Percentiles rank a stretch among this genome's conserved stretches.
phyloP scores from a whole-genome alignment of 108 stramenopile genomes.

The Cyclotella choctawhatcheeana region DNA sequence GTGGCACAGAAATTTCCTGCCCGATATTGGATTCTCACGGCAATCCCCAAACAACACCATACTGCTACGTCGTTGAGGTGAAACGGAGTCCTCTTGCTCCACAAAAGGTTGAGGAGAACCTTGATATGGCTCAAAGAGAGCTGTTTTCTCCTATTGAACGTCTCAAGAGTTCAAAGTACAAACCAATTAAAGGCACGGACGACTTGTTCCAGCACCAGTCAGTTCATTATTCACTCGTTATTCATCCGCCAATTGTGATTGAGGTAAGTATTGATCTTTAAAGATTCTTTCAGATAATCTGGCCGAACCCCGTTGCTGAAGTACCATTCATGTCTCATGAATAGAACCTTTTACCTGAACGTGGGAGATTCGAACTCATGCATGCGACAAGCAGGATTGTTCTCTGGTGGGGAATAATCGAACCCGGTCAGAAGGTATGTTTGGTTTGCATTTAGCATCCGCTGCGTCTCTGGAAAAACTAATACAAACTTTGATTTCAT shows the following conservation, averaged over 20 bases:
- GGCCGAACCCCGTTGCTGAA: too few species aligned
- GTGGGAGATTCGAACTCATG: conserved; percentile 90
- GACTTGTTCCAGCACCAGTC: conserved; percentile 63
- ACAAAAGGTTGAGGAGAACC: conserved; percentile 18
- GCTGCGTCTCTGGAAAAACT: too few species aligned
- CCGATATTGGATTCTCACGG: conserved; percentile 54
- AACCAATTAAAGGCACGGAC: conserved; percentile 2
- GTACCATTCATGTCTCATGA: not conserved
- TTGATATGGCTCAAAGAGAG: not conserved
- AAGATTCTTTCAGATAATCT: too few species aligned
- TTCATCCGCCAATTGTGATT: conserved; percentile 94
- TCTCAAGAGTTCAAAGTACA: conserved; percentile 21
- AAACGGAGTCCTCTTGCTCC: conserved; percentile 73
- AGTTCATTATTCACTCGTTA: conserved; percentile 82
- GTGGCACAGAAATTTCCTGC: conserved; percentile 81
- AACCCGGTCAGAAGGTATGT: conserved; percentile 87
- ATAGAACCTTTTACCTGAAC: conserved; percentile 86
- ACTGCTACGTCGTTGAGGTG: conserved; percentile 90
- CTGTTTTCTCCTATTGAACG: conserved; percentile 31
- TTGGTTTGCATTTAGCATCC: too few species aligned
- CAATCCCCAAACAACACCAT: conserved; percentile 51
- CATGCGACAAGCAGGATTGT: conserved; percentile 74
- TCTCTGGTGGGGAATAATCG: conserved; percentile 87
- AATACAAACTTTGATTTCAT: too few species aligned
- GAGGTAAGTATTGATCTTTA: conserved; percentile 33